These are phyloP conservation scores for Solanum bulbocastanum DNA, from an alignment of 257 asterid species.

Conservation along the genomic window DNA sequence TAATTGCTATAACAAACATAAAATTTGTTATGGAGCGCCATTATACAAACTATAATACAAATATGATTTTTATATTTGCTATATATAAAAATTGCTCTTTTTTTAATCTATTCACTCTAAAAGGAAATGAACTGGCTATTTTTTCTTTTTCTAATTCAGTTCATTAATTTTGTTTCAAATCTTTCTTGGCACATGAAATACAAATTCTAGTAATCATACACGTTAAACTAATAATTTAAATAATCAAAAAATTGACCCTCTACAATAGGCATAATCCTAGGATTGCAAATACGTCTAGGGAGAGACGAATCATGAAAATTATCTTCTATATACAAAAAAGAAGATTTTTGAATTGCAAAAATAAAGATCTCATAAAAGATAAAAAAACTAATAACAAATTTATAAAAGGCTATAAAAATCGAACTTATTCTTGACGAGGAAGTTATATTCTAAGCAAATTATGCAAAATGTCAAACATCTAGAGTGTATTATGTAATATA, in stretches of 20 bases:
- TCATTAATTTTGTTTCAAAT: background rate
- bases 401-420: background rate
- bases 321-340: background rate
- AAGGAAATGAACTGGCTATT: background rate
- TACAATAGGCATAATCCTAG: background rate
- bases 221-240: background rate
- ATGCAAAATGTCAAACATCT: background rate
- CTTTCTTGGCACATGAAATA: background rate
- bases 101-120: background rate
- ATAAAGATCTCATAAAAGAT: too few species aligned
- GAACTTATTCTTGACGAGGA: background rate
- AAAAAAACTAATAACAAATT: background rate
- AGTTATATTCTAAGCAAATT: background rate
- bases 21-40: too few species aligned
- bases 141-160: background rate
- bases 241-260: background rate
- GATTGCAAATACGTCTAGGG: background rate
- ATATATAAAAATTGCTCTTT: too few species aligned
- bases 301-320: background rate
- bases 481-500: too few species aligned
- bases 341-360: background rate
- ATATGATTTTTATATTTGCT: too few species aligned
- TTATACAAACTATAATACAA: too few species aligned
- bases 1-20: too few species aligned
- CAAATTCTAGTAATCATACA: background rate